Conservation (phyloP, 2,329 filamentous ascomycete genomes). For the Thyridium curvatum region DNA sequence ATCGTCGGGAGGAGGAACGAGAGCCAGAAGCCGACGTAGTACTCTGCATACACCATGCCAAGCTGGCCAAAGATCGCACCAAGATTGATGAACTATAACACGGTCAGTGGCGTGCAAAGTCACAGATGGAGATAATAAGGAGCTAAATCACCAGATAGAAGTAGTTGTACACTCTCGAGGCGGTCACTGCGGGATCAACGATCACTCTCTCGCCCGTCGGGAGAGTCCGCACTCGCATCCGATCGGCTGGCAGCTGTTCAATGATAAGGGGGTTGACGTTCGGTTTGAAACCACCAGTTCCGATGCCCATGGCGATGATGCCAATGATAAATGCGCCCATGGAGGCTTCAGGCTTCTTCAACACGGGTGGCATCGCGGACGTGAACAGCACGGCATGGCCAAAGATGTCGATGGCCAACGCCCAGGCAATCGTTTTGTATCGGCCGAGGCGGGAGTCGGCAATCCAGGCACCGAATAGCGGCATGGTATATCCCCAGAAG, state of each 20-base stretch:
- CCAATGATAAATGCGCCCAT: conserved; percentile 60
- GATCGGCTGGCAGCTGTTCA: conserved; percentile 55
- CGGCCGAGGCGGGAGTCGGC: conserved; percentile 57
- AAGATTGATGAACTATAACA: conserved; percentile 51
- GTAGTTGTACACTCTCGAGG: conserved; percentile 57
- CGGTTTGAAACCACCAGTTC: conserved; percentile 69
- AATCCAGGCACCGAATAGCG: conserved; percentile 44
- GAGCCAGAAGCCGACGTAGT: conserved; percentile 70
- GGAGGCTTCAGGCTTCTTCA: conserved; percentile 47
- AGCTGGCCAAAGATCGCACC: conserved; percentile 58
- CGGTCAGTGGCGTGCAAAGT: too few species aligned
- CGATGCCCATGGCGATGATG: conserved; percentile 42
- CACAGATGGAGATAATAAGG: too few species aligned
- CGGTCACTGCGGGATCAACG: conserved; percentile 56
- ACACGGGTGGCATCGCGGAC: conserved; percentile 56
- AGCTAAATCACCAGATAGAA: conserved; percentile 47
- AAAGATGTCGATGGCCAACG: conserved; percentile 54
- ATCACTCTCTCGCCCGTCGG: conserved; percentile 54
- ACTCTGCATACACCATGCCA: conserved; percentile 64
- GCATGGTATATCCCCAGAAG: conserved; percentile 57
- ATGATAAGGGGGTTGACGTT: conserved; percentile 64
- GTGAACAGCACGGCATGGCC: conserved; percentile 60
- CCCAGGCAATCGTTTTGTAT: conserved; percentile 59
- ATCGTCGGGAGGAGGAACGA: conserved; percentile 60
- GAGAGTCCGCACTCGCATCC: conserved; percentile 44